phyloP scores from a whole-genome alignment of 345 rosid species.

The Eucalyptus tenuipes region DNA sequence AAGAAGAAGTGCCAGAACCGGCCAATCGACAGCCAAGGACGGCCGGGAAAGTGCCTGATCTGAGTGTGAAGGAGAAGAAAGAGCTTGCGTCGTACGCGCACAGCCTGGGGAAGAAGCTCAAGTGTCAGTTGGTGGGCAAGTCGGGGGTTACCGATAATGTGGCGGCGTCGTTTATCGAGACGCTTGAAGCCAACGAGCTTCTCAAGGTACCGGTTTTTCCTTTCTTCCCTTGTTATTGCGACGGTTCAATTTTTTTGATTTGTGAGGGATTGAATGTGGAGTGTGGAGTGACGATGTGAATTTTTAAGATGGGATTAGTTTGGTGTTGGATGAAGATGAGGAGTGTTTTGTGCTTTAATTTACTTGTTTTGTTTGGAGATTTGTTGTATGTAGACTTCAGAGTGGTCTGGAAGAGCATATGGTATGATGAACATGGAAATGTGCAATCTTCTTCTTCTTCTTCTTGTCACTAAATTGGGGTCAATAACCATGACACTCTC shows the following conservation, averaged over 20 bases:
- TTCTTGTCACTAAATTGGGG: background rate
- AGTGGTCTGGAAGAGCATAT: background rate
- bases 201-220: constrained; percentile 35
- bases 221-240: background rate
- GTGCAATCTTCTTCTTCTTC: background rate
- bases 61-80: constrained; percentile 78
- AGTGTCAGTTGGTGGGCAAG: constrained; percentile 71
- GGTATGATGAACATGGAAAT: background rate
- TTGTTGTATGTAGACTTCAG: background rate
- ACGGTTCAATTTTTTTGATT: background rate
- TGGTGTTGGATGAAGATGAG: background rate
- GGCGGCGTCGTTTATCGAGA: constrained; percentile 50
- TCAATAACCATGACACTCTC: background rate
- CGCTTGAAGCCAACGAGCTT: constrained; percentile 74
- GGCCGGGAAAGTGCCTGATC: background rate
- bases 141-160: constrained; percentile 71
- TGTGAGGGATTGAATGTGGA: background rate
- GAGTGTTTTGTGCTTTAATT: background rate
- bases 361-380: background rate
- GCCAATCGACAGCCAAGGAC: background rate
- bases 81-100: constrained; percentile 72
- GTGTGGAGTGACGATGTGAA: background rate
- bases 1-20: background rate
- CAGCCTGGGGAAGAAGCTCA: constrained; percentile 66
- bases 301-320: background rate